phyloP scores from a whole-genome alignment of 192 early-diverging fungal genomes.

The Backusella circina region DNA sequence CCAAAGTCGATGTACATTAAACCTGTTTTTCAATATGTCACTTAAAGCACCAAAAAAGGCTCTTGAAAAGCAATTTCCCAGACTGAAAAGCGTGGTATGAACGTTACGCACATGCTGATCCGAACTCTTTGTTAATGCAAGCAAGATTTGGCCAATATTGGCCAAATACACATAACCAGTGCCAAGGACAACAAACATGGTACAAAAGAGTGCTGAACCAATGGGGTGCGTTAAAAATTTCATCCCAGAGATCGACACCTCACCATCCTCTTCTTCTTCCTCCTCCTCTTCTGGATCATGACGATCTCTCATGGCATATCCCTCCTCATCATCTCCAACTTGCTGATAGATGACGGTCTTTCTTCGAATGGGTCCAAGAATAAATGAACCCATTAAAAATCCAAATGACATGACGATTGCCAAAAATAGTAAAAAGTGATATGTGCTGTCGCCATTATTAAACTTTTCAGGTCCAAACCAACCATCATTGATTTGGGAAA shows the following conservation, averaged over 20 bases:
- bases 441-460: conserved; percentile 8
- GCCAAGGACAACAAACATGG: conserved; percentile 24
- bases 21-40: conserved; percentile 20
- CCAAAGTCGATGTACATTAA: conserved; percentile 29
- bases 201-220: conserved; percentile 15
- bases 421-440: conserved; percentile 22
- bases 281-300: neutral
- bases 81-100: conserved; percentile 20
- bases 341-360: neutral
- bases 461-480: conserved; percentile 3
- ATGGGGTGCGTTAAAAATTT: conserved; percentile 20
- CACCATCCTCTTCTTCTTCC: neutral
- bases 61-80: conserved; percentile 27
- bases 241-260: conserved; percentile 14
- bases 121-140: neutral
- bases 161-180: conserved; percentile 28
- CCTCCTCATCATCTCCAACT: neutral
- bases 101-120: conserved; percentile 19
- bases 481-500: conserved; percentile 26
- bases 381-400: conserved; percentile 16
- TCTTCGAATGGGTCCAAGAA: conserved; percentile 3
- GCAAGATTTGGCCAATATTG: conserved; percentile 17
- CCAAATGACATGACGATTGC: conserved; percentile 12
- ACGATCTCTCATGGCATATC: neutral
- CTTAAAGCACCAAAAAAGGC: conserved; percentile 22